Conservation (phyloP, 2,329 filamentous ascomycete genomes). For the Colletotrichum sp. region DNA sequence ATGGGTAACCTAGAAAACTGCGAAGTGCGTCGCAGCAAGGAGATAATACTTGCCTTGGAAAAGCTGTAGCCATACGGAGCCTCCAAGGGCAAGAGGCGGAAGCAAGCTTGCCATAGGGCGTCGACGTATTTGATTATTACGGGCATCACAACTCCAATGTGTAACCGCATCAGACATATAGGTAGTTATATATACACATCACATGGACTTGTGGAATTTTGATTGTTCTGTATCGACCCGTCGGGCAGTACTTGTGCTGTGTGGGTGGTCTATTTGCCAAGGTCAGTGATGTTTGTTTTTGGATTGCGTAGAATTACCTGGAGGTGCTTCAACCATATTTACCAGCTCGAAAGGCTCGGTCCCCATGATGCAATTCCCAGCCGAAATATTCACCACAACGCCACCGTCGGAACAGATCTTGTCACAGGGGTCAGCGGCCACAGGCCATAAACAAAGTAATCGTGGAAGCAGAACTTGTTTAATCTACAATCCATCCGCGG, state of each 20-base stretch:
- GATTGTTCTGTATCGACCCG: not conserved
- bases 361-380: not conserved
- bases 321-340: not conserved
- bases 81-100: constrained; percentile 2
- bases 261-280: not conserved
- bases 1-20: constrained; percentile 8
- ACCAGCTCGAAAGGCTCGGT: not conserved
- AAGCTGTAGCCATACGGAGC: not conserved
- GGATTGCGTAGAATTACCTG: not conserved
- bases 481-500: constrained; percentile 21
- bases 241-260: not conserved
- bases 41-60: constrained; percentile 1
- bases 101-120: not conserved
- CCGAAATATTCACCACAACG: not conserved
- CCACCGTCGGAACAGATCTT: not conserved
- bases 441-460: not conserved
- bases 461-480: constrained; percentile 15
- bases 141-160: constrained; percentile 9
- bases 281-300: not conserved
- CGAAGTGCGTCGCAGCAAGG: not conserved
- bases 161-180: constrained; percentile 8
- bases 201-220: not conserved
- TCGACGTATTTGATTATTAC: constrained; percentile 7
- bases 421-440: not conserved
- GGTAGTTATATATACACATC: constrained; percentile 7